Base-by-base conservation (phyloP, 169 alveolate species). In the Cryptosporidium tyzzeri region DNA sequence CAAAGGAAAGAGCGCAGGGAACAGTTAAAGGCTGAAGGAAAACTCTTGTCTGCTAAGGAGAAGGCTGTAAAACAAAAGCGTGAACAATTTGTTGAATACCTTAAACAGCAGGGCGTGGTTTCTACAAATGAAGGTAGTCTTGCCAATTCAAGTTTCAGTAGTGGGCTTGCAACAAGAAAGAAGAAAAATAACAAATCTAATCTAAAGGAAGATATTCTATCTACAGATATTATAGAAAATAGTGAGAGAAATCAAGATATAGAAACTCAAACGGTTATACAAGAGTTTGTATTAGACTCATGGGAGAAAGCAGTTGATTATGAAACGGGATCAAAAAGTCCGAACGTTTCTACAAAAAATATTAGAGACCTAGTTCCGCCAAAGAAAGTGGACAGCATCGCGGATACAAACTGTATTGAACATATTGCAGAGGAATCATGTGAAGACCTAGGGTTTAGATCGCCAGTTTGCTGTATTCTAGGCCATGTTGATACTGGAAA, bases 401-500 rank as follows among this genome's bases (percentile, higher is more conserved):
- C 31, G 9, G 70, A 50, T 21, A n/a, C 26, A 3, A 86, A 58
- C 35, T 71, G 31, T 5, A 7, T 44, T 18, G 75, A 69, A 31
- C 86, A 69, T 39, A 55, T 73, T 21, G 41, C 59, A 23, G 44
- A 41, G 14, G 91, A 93, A 26, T 91, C 45, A 6, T 21, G 62
- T 21, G 93, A 93, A 14, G 93, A 91, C 16, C 92, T 73, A 5
- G 96, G 91, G 44, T 94, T 96, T 53, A 92, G 99, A 50, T 97
- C 99, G 35, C 99, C 99, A 6, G 96, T 99, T 53, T 95, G 98
- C 69, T 98, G 99, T 94, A 97, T 99, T 55, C 85, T 97, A 75
- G 99, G 99, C 29, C 99, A 99, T 92, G 99, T 99, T 55, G 99
- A 99, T 92, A 98, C 99, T 3, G 99, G 99, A 9, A 99, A 99